Base-by-base conservation (phyloP, 2,329 filamentous ascomycete genomes). In the Trichoderma afroharzianum region DNA sequence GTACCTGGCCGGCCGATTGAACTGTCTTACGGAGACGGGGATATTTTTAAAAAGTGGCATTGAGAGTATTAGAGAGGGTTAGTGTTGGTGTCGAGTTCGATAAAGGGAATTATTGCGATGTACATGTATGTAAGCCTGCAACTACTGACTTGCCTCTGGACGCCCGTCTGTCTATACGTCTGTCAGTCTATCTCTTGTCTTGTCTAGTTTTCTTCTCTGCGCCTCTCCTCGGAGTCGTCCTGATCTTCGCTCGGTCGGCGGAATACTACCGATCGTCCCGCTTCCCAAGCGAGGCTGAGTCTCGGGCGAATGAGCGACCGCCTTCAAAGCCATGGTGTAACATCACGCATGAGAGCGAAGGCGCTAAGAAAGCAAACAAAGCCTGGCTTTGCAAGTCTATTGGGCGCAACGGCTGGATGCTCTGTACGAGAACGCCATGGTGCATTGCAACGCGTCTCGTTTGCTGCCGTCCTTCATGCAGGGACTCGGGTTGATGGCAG, bases 311-410 rank as follows among this genome's bases (percentile, higher is more conserved):
- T 69, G 28, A 58, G 43, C 57, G 66, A 36, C 39, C 55, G 57
- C 39, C 66, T n/a, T 30, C 50, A 21, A n/a, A 50, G 33, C 33
- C 39, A 61, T 62, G 66, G 57, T 59, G 66, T 57, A 53, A 53
- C 66, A 26, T 15, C 57, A 61, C 66, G 66, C 66, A 69, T 50
- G 6, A 50, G 26, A 47, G 33, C 14, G 64, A 43, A 39, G 43
- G 64, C 64, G 64, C 64, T 68, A 68, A n/a, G 7, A 69, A 50
- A 62, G 66, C 57, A 69, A 62, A 69, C 66, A 69, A 69, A 33
- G 12, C 11, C 12, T 12, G 55, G 36, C 14, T 43, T 68, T 50
- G 33, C 53, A 55, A 26, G 36, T 11, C 55, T 9, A 68, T 59
- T 59, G 63, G 64, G 36, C 36, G 26, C 55, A 24, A n/a, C 36